These are phyloP conservation scores for Citrus inodora DNA, from an alignment of 345 rosid genomes.

Conservation along the genomic window DNA sequence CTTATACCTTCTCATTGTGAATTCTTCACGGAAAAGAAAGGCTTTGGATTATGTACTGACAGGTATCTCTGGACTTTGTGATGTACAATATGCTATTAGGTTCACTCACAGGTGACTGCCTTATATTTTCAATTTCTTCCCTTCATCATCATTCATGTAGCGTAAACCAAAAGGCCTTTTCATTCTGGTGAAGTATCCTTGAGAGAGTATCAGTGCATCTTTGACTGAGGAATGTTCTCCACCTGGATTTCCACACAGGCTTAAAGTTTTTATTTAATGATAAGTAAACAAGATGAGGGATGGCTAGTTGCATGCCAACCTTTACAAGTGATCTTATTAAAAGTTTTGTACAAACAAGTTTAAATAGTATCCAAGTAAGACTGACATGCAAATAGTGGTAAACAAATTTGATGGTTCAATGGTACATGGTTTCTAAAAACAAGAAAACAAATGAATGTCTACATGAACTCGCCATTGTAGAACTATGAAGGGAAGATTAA, in stretches of 20 bases:
- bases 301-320: background rate
- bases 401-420: background rate
- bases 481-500: background rate
- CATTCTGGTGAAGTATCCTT: background rate
- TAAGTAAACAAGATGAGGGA: background rate
- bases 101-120: background rate
- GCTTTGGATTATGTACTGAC: background rate
- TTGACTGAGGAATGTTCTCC: background rate
- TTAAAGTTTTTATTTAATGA: too few species aligned
- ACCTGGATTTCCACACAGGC: background rate
- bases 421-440: background rate
- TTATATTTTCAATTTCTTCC: background rate
- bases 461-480: background rate
- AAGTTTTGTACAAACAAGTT: background rate
- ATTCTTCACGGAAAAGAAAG: background rate
- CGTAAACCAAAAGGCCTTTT: too few species aligned
- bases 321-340: background rate
- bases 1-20: background rate
- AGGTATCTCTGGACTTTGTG: background rate
- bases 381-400: background rate
- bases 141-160: too few species aligned
- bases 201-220: background rate
- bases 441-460: background rate
- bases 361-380: background rate
- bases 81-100: background rate